Evolutionary conservation across 768 basidiomycete species (phyloP).

Genomic region (Lentinula raphanica): DNA sequence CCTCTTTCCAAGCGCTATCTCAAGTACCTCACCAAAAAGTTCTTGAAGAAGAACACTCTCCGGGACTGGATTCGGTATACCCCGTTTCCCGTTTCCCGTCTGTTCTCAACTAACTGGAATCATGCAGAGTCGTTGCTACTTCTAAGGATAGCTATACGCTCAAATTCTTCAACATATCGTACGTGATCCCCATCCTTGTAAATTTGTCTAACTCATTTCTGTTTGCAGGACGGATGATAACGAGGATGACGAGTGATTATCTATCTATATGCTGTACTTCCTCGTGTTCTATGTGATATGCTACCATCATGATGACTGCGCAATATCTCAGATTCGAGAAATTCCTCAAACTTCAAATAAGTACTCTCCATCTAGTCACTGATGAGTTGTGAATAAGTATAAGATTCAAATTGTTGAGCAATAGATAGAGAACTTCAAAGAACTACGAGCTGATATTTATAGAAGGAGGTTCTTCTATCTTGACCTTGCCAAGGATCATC

Average conservation of each 20-base stretch:
- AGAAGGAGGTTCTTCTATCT: slow-evolving; percentile 26
- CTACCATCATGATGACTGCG: neutral
- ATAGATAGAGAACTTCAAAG: neutral
- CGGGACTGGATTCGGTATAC: slow-evolving; percentile 92
- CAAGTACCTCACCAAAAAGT: slow-evolving; percentile 99
- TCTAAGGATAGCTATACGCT: slow-evolving; percentile 92
- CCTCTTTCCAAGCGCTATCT: slow-evolving; percentile 96
- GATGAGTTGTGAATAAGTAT: neutral
- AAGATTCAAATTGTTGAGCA: neutral
- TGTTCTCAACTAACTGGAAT: slow-evolving; percentile 6
- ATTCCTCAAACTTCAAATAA: too few species aligned
- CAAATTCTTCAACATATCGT: slow-evolving; percentile 92
- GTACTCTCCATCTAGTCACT: too few species aligned
- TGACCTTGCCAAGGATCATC: slow-evolving; percentile 51
- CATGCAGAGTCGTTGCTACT: slow-evolving; percentile 77
- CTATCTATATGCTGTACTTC: neutral
- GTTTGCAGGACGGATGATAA: slow-evolving; percentile 28
- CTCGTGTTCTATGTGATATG: neutral
- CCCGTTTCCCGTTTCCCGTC: neutral
- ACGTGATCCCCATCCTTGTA: slow-evolving; percentile 24
- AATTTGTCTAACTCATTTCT: neutral
- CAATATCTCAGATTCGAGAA: too few species aligned
- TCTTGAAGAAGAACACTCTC: slow-evolving; percentile 94
- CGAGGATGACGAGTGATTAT: slow-evolving; percentile 27
- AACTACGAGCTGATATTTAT: neutral